Percentiles rank a stretch among this genome's conserved stretches.
Conservation (phyloP, 768 basidiomycete species). For the Sarcodon aspratus region DNA sequence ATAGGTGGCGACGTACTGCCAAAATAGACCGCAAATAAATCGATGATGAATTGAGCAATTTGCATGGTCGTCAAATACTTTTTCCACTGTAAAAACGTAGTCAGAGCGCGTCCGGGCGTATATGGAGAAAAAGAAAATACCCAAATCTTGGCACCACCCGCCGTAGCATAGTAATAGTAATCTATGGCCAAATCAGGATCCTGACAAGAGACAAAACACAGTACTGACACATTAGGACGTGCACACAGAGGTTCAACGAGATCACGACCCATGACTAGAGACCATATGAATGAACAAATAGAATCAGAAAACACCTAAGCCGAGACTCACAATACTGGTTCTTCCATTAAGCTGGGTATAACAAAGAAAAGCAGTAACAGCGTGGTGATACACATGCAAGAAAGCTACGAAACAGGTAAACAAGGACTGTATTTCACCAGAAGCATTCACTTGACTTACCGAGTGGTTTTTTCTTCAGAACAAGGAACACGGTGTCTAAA, state of each 20-base stretch:
- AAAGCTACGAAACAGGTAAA: slow-evolving; percentile 48
- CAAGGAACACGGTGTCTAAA: slow-evolving; percentile 93
- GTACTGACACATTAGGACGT: slow-evolving; percentile 92
- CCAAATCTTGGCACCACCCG: slow-evolving; percentile 95
- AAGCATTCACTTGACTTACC: slow-evolving; percentile 37
- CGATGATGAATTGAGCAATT: slow-evolving; percentile 92
- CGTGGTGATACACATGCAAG: slow-evolving; percentile 98
- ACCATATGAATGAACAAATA: not conserved
- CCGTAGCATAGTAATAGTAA: slow-evolving; percentile 99
- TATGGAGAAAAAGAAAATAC: slow-evolving; percentile 28
- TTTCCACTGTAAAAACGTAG: slow-evolving; percentile 70
- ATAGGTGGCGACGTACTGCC: slow-evolving; percentile 58
- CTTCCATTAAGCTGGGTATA: slow-evolving; percentile 89
- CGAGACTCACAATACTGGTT: slow-evolving; percentile 75
- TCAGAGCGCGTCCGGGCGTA: not conserved
- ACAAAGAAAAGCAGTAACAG: slow-evolving; percentile 92
- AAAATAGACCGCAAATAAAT: slow-evolving; percentile 85
- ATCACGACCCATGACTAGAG: slow-evolving; percentile 95
- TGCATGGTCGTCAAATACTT: slow-evolving; percentile 96
- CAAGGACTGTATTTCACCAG: not conserved
- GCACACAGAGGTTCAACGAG: slow-evolving; percentile 79
- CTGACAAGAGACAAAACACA: not conserved
- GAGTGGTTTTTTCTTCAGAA: slow-evolving; percentile 95
- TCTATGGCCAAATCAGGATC: slow-evolving; percentile 26
- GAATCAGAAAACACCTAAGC: not conserved